Evolutionary conservation across 345 rosid species (phyloP).

Genomic region (Stellera chamaejasme): DNA sequence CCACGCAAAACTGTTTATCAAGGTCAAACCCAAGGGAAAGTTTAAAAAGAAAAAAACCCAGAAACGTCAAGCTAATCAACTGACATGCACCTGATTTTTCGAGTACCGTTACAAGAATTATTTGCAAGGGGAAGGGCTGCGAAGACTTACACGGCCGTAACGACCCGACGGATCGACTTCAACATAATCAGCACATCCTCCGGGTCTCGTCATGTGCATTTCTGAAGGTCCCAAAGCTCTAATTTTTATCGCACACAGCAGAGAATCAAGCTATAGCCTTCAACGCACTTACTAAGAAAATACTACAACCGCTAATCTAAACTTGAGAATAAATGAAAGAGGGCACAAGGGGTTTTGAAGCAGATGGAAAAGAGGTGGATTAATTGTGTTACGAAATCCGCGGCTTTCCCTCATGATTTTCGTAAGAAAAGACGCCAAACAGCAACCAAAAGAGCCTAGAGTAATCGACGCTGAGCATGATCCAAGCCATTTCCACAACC

Average conservation of each 20-base stretch:
- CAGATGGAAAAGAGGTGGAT: background rate
- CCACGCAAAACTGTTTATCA: too few species aligned
- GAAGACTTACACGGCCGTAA: slow-evolving; percentile 73
- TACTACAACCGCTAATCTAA: background rate
- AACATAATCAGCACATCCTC: slow-evolving; percentile 39
- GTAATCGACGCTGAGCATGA: slow-evolving; percentile 68
- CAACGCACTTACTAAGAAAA: background rate
- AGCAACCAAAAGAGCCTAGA: slow-evolving; percentile 70
- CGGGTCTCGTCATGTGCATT: slow-evolving; percentile 36
- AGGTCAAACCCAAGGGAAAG: too few species aligned
- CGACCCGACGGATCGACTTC: slow-evolving; percentile 91
- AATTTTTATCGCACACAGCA: background rate
- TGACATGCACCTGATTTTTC: too few species aligned
- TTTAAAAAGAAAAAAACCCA: too few species aligned
- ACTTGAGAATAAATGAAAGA: background rate
- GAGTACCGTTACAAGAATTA: background rate
- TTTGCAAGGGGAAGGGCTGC: background rate
- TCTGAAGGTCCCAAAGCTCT: slow-evolving; percentile 15
- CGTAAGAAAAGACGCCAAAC: slow-evolving; percentile 72
- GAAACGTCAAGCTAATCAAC: too few species aligned
- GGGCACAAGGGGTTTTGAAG: background rate
- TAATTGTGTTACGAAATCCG: slow-evolving; percentile 61
- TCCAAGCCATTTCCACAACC: slow-evolving; percentile 57
- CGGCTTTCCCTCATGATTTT: slow-evolving; percentile 87
- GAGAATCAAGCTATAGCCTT: background rate